phyloP scores from a whole-genome alignment of 495 filamentous ascomycete species.

The Xylona heveae region DNA sequence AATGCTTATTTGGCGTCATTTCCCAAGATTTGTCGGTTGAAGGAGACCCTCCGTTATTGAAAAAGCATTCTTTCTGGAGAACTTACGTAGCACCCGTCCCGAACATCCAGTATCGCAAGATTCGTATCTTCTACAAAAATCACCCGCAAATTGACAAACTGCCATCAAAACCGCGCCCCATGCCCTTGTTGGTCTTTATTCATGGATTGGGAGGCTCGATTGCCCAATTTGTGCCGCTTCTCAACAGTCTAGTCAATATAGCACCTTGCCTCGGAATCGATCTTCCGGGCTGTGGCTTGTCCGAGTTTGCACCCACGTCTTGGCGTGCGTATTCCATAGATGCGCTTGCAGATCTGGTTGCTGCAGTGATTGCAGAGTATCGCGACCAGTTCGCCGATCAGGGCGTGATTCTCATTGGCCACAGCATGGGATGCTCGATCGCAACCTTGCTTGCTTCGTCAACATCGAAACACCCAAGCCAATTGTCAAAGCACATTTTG shows the following conservation, averaged over 20 bases:
- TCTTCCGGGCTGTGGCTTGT: conserved; percentile 71
- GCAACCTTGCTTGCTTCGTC: conserved; percentile 52
- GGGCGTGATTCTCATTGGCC: conserved; percentile 59
- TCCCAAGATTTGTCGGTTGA: too few relatives aligned
- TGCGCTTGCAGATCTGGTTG: conserved; percentile 52
- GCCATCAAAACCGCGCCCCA: conserved; percentile 41
- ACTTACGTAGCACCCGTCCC: conserved; percentile 41
- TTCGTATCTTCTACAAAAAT: conserved; percentile 65
- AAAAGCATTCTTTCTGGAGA: conserved; percentile 49
- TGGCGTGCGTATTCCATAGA: conserved; percentile 70
- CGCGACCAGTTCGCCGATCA: conserved; percentile 44
- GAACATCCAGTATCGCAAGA: conserved; percentile 43
- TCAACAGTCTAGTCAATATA: conserved; percentile 63
- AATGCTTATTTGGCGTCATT: too few relatives aligned
- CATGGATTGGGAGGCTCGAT: conserved; percentile 82
- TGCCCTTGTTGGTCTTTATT: conserved; percentile 78
- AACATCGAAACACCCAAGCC: conserved; percentile 21
- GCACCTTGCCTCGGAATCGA: conserved; percentile 83
- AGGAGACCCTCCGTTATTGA: conserved; percentile 56
- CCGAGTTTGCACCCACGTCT: conserved; percentile 39
- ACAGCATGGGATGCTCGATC: conserved; percentile 73
- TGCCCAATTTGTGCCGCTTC: conserved; percentile 65
- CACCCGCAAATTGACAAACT: conserved; percentile 66
- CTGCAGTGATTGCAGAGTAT: conserved; percentile 47
- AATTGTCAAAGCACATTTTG: conserved; percentile 38